Evolutionary conservation across 78 protist genomes (phyloP).

Genomic region (Polysphondylium violaceum): DNA sequence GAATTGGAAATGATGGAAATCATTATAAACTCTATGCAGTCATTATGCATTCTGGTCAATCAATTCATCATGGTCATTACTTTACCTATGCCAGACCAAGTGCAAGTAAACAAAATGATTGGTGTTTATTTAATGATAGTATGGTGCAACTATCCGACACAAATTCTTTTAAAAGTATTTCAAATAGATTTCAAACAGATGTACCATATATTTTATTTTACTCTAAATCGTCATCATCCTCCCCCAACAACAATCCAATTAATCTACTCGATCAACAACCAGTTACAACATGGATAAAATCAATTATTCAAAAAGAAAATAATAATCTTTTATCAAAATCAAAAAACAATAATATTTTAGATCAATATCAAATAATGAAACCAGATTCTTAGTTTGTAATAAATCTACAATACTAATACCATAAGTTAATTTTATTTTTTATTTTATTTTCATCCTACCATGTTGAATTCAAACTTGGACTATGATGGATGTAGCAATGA

Average conservation of each 20-base stretch:
- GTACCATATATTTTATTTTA: slow-evolving; percentile 55
- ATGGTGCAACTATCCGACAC: slow-evolving; percentile 18
- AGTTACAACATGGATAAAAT: not conserved
- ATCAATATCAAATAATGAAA: too few relatives aligned
- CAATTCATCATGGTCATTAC: slow-evolving; percentile 24
- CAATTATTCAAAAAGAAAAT: not conserved
- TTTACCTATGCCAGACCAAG: slow-evolving; percentile 11
- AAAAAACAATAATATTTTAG: too few relatives aligned
- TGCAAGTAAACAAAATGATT: slow-evolving; percentile 7
- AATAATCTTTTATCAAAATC: not conserved
- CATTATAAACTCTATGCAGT: slow-evolving; percentile 32
- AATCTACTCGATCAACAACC: not conserved
- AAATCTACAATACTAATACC: too few relatives aligned
- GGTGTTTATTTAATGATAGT: slow-evolving; percentile 57
- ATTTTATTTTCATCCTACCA: too few relatives aligned
- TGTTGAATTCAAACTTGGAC: too few relatives aligned
- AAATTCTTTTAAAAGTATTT: slow-evolving; percentile 1
- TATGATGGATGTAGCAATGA: too few relatives aligned
- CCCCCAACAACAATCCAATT: not conserved
- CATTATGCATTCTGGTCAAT: slow-evolving; percentile 35
- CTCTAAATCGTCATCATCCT: not conserved
- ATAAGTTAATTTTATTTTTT: too few relatives aligned
- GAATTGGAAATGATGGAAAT: not conserved
- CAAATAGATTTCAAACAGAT: slow-evolving; percentile 21
- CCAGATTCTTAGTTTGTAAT: too few relatives aligned